Base-by-base conservation (phyloP, 1,139 yeast species). In the Hyphopichia wangnamkhiaoensis region DNA sequence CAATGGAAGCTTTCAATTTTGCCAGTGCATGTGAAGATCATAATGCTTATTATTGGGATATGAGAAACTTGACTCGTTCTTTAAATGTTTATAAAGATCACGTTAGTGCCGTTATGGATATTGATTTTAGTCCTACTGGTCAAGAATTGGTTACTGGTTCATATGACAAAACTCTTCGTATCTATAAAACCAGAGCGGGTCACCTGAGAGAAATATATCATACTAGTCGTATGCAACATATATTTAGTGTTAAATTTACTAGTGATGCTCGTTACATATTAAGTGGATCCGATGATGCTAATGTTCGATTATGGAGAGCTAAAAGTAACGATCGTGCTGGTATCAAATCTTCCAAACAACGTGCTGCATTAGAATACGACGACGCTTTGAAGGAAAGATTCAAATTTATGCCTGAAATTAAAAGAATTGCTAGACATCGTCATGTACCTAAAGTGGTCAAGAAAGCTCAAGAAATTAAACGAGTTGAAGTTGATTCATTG, bases 111-210 rank as follows among this genome's bases (percentile, higher is more conserved):
- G 94, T 94, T 6, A 79, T 91, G 82, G 96, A 89, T 58, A 81
- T 93, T 31, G 98, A 94, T 61, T 93, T 88, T 58, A 81, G 95
- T 10, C 98, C 98, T 31, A 91, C 98, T 1, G 99, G 99, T 50
- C 91, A 89, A 59, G 98, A 93, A 62, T 67, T 94, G 30, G 98
- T 91, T 8, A 86, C 97, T 2, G 98, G 96, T 18, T 87, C 96
- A 1, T 94, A 93, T 59, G 99, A 94, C 63, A 85, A 90, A 57
- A 89, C 98, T 1, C 77, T 94, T 31, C 76, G 99, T 49, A 82
- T 94, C 25, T 94, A 69, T 66, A 79, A 80, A 39, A 68, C 82
- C 2, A 71, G 79, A 40, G 88, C 85, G 47, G 98, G 98, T 20
- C 98, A 91, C 61, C 87, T 96, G 15, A 76, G 97, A 50, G 99